Conservation (phyloP, 2,329 filamentous ascomycete species). For the Pseudogymnoascus destructans region DNA sequence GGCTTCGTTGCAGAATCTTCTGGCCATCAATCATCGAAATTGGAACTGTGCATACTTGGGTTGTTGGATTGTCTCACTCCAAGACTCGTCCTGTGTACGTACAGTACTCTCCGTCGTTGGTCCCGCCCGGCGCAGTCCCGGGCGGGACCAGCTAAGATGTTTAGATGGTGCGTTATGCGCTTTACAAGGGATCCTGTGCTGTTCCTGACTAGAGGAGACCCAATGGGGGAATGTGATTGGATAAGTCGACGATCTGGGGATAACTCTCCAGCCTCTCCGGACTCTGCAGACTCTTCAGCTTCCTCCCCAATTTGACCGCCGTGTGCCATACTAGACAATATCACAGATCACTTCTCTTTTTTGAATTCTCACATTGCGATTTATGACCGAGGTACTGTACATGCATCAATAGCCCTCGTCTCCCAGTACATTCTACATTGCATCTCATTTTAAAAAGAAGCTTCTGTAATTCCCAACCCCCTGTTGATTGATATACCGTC, state of each 20-base stretch:
- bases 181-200: background rate
- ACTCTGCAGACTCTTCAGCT: background rate
- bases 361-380: background rate
- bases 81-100: background rate
- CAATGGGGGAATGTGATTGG: background rate
- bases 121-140: background rate
- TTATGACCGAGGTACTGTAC: background rate
- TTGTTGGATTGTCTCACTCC: background rate
- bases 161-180: slow-evolving; percentile 4
- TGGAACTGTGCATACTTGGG: background rate
- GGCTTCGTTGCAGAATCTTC: background rate
- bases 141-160: background rate
- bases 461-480: slow-evolving; percentile 3
- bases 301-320: background rate
- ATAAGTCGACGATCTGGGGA: background rate
- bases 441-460: slow-evolving; percentile 5
- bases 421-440: background rate
- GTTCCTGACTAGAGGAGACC: slow-evolving; percentile 2
- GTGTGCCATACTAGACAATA: background rate
- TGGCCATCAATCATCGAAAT: background rate
- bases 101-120: background rate
- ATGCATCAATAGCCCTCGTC: too few species aligned
- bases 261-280: background rate
- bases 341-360: background rate
- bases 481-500: background rate